Evolutionary conservation across 306 rosid species (phyloP).

Genomic region (Ceratonia siliqua): DNA sequence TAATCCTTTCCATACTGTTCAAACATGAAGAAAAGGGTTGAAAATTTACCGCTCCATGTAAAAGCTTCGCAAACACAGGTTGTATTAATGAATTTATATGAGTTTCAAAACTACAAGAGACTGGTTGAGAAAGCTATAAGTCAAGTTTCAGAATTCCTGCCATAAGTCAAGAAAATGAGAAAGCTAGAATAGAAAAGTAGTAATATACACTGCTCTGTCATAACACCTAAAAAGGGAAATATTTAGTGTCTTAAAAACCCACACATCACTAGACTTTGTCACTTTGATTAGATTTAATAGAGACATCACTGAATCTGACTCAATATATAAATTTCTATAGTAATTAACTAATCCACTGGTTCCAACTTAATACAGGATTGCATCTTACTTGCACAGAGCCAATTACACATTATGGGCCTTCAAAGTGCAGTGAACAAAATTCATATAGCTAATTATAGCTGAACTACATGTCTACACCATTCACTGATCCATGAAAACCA

Average conservation of each 20-base stretch:
- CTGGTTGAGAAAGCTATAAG: neutral
- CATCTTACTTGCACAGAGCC: neutral
- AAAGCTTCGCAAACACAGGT: constrained; percentile 25
- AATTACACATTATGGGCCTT: neutral
- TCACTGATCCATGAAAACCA: neutral
- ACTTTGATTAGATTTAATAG: neutral
- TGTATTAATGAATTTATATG: constrained; percentile 17
- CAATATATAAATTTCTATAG: neutral
- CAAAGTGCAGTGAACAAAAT: neutral
- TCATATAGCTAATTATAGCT: constrained; percentile 2
- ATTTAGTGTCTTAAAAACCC: constrained; percentile 6
- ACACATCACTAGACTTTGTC: neutral
- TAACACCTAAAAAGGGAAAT: constrained; percentile 1
- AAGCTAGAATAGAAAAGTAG: constrained; percentile 1
- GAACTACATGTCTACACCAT: constrained; percentile 18
- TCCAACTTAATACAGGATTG: constrained; percentile 17
- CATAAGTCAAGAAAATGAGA: constrained; percentile 20
- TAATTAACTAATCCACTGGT: constrained; percentile 2
- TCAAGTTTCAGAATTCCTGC: neutral
- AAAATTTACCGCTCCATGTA: constrained; percentile 15
- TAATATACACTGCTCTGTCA: constrained; percentile 1
- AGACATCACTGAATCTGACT: neutral
- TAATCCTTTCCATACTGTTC: constrained; percentile 93
- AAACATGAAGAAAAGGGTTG: constrained; percentile 27
- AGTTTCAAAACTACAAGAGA: neutral